A percentile compares a stretch with the other conserved stretches of the same genome.
Evolutionary conservation across 352 stramenopile genomes (phyloP).

Genomic region (Phytophthora uliginosa): DNA sequence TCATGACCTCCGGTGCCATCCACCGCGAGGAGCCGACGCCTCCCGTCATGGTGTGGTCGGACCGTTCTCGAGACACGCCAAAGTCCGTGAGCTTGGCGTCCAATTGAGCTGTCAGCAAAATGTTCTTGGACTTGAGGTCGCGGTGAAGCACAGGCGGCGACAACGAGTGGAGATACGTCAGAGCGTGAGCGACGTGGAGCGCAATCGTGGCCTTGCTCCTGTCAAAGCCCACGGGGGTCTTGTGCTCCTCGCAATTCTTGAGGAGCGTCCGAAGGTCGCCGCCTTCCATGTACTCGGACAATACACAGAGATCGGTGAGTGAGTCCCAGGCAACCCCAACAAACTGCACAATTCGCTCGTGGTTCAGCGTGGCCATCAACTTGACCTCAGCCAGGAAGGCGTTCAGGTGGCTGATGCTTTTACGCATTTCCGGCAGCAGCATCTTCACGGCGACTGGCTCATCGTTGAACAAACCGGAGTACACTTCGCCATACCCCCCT

Average conservation of each 20-base stretch:
- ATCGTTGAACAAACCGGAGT: constrained; percentile 36
- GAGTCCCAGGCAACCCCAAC: constrained; percentile 64
- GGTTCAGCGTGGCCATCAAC: constrained; percentile 50
- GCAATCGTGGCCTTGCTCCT: constrained; percentile 41
- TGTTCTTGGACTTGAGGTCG: constrained; percentile 49
- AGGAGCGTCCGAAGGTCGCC: constrained; percentile 50
- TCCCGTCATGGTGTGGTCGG: constrained; percentile 47
- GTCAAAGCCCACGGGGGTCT: constrained; percentile 35
- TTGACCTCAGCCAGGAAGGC: constrained; percentile 43
- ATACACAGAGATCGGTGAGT: constrained; percentile 44
- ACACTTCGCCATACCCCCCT: constrained; percentile 47
- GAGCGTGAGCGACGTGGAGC: constrained; percentile 40
- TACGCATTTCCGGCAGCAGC: constrained; percentile 46
- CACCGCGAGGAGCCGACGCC: constrained; percentile 50
- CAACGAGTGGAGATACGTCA: constrained; percentile 57
- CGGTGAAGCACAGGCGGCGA: constrained; percentile 37
- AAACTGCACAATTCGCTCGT: constrained; percentile 55
- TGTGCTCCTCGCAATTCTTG: constrained; percentile 38
- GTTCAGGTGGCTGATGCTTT: constrained; percentile 45
- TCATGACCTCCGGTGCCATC: constrained; percentile 61
- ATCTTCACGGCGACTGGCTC: constrained; percentile 43
- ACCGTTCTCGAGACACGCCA: constrained; percentile 45
- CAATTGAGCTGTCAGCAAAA: constrained; percentile 38
- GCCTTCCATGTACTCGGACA: constrained; percentile 65
- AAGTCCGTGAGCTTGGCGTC: constrained; percentile 50